These are phyloP conservation scores for Globomyces pollinis-pini DNA, from an alignment of 192 early-diverging fungal genomes.

Conservation along the genomic window DNA sequence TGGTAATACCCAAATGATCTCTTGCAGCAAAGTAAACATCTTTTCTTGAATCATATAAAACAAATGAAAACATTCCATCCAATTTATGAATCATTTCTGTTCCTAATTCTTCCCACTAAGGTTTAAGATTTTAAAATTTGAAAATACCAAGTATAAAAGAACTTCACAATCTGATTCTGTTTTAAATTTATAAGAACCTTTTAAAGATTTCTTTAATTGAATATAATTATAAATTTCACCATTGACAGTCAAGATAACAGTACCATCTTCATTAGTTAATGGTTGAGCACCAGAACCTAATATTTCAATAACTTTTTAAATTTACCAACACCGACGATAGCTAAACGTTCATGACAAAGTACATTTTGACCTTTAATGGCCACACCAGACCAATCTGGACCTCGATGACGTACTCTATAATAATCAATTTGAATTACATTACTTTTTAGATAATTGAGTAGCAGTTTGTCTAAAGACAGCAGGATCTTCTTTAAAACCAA, in stretches of 20 bases:
- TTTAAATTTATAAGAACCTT: constrained; percentile 69
- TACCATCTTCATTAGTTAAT: constrained; percentile 83
- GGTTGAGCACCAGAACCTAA: constrained; percentile 92
- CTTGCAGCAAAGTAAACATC: constrained; percentile 86
- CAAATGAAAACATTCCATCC: constrained; percentile 97
- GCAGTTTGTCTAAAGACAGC: constrained; percentile 73
- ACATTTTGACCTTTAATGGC: constrained; percentile 73
- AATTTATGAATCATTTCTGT: constrained; percentile 73
- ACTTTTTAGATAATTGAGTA: constrained; percentile 81
- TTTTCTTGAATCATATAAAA: constrained; percentile 74
- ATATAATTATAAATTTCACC: constrained; percentile 99
- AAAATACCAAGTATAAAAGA: constrained; percentile 78
- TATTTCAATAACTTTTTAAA: constrained; percentile 5
- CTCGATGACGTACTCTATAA: constrained; percentile 83
- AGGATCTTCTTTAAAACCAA: constrained; percentile 74
- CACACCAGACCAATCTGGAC: constrained; percentile 98
- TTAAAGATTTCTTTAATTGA: constrained; percentile 65
- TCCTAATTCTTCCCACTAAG: constrained; percentile 78
- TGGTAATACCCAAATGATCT: constrained; percentile 97
- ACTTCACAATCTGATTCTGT: constrained; percentile 98
- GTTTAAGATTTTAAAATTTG: no score
- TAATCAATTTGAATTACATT: constrained; percentile 12
- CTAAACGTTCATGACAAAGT: constrained; percentile 93
- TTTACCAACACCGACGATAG: constrained; percentile 95
- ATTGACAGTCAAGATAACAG: constrained; percentile 85